Conservation (phyloP, 2,329 filamentous ascomycete genomes). For the Trichoderma sp. region DNA sequence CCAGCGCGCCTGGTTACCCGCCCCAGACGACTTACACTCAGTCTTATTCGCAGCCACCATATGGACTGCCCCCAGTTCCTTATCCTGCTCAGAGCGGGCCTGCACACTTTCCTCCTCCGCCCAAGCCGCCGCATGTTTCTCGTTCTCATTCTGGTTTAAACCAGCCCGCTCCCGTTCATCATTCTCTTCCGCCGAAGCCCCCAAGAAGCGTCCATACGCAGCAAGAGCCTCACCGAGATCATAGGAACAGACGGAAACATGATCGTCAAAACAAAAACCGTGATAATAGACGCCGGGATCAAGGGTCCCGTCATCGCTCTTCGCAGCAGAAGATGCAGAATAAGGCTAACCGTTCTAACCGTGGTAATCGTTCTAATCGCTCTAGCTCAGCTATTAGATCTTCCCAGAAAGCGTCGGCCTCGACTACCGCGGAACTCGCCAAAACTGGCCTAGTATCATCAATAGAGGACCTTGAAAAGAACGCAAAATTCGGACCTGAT, state of each 20-base stretch:
- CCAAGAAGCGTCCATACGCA: constrained; percentile 33
- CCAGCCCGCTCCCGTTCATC: constrained; percentile 23
- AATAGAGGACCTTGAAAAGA: background rate
- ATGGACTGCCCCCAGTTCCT: constrained; percentile 27
- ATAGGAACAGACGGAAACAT: constrained; percentile 35
- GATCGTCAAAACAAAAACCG: constrained; percentile 37
- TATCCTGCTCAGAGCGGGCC: constrained; percentile 28
- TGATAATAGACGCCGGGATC: constrained; percentile 34
- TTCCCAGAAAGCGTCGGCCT: background rate
- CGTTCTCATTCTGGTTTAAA: constrained; percentile 24
- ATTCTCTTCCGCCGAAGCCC: constrained; percentile 37
- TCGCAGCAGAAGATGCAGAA: constrained; percentile 30
- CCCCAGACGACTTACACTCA: constrained; percentile 20
- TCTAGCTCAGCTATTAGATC: background rate
- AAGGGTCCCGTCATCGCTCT: constrained; percentile 25
- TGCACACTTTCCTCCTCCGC: background rate
- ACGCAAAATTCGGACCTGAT: background rate
- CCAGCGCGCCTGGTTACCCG: constrained; percentile 12
- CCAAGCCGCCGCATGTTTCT: constrained; percentile 25
- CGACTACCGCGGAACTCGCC: background rate
- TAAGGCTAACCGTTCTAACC: constrained; percentile 10
- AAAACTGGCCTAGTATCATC: background rate
- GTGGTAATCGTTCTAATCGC: background rate
- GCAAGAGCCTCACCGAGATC: constrained; percentile 32
- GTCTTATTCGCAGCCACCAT: constrained; percentile 26